Evolutionary conservation across 192 early-diverging fungal genomes (phyloP).

Genomic region (Entomortierella beljakovae): DNA sequence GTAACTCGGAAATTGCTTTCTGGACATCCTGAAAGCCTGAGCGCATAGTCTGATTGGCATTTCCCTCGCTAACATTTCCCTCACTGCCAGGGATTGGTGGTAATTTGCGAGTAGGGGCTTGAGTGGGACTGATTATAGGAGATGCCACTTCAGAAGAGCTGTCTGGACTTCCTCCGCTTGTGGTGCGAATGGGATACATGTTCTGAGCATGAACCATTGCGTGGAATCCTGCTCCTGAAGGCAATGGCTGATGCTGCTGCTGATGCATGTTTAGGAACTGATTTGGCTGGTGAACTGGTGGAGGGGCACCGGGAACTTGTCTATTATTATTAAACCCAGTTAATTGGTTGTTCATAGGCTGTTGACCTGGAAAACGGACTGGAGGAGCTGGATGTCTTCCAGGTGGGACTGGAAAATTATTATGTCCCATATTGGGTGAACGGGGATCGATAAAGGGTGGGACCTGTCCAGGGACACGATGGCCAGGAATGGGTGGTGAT

Average conservation of each 20-base stretch:
- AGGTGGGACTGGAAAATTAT: not conserved
- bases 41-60: not conserved
- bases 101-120: slow-evolving; percentile 32
- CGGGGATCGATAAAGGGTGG: slow-evolving; percentile 13
- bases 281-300: slow-evolving; percentile 29
- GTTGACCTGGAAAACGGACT: slow-evolving; percentile 24
- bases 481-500: slow-evolving; percentile 10
- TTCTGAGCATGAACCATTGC: slow-evolving; percentile 25
- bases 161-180: not conserved
- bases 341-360: not conserved
- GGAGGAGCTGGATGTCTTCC: slow-evolving; percentile 18
- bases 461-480: slow-evolving; percentile 21
- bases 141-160: not conserved
- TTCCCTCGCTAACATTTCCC: not conserved
- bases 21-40: slow-evolving; percentile 20
- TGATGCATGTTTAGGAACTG: slow-evolving; percentile 33
- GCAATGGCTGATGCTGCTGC: slow-evolving; percentile 5
- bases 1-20: slow-evolving; percentile 13
- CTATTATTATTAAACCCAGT: slow-evolving; percentile 4
- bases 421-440: not conserved
- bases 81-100: slow-evolving; percentile 17
- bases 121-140: slow-evolving; percentile 27
- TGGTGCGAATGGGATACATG: slow-evolving; percentile 11
- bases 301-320: slow-evolving; percentile 11
- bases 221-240: slow-evolving; percentile 26